These are phyloP conservation scores for Entonaema liquescens DNA, from an alignment of 495 filamentous ascomycete species.

Conservation along the genomic window DNA sequence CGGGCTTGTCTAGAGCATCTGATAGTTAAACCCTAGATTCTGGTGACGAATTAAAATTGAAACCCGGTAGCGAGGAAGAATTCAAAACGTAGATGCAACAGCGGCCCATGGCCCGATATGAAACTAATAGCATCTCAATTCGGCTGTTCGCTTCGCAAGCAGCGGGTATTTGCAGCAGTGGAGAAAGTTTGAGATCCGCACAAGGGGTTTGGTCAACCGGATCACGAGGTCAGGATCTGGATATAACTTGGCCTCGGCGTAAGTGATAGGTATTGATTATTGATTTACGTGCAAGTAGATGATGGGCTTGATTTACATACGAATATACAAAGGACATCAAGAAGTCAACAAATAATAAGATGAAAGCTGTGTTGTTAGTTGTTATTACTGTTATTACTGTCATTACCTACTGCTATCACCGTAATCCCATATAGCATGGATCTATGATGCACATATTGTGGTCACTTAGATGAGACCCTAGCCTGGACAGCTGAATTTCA, in stretches of 20 bases:
- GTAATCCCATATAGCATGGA: not conserved
- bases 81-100: conserved; percentile 25
- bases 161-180: conserved; percentile 4
- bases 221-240: conserved; percentile 6
- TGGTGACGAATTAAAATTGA: not conserved
- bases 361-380: too few relatives aligned
- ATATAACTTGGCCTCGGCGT: not conserved
- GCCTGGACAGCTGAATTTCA: too few relatives aligned
- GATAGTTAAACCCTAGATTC: not conserved
- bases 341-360: not conserved
- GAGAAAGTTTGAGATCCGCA: conserved; percentile 23
- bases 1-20: not conserved
- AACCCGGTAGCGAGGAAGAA: conserved; percentile 23
- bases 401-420: too few relatives aligned
- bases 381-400: too few relatives aligned
- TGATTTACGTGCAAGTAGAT: too few relatives aligned
- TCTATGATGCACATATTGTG: not conserved
- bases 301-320: too few relatives aligned
- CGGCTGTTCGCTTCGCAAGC: conserved; percentile 12
- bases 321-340: not conserved
- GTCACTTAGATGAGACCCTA: too few relatives aligned
- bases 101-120: conserved; percentile 7
- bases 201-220: conserved; percentile 7
- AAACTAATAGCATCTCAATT: conserved; percentile 26
- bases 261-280: too few relatives aligned